Base-by-base conservation (phyloP, 2,329 filamentous ascomycete species). In the Diplocarpon rosae region DNA sequence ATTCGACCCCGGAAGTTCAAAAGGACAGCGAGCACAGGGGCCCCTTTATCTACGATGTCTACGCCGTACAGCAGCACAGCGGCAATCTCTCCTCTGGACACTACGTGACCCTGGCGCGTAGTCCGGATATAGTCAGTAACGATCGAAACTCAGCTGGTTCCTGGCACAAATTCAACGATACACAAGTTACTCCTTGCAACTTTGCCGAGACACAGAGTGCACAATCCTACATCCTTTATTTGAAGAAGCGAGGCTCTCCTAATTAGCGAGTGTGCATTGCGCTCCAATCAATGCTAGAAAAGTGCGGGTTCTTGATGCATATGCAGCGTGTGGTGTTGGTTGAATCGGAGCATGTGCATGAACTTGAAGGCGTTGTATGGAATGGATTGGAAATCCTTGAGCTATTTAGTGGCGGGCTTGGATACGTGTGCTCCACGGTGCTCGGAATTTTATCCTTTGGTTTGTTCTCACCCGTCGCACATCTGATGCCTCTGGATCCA, bases 11-110 rank as follows among this genome's bases (percentile, higher is more conserved):
- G 48, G 12, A 16, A 31, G 14, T 44, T 27, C 9, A 20, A 44
- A 28, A 59, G 55, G 13, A 63, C 60, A 5, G 54, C 63, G 32
- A 60, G 63, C 47, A 67, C 69, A 46, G 62, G 56, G 65, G 64
- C 1, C 81, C 84, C 0, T 87, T 84, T 58, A 67, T 70, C 5
- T 98, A 95, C 63, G 83, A 94, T 59, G 81, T 85, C 42, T 95
- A 94, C 60, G 90, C 81, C 2, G 83, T 95, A 6, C 76, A 93
- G 13, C 47, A 54, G 16, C 57, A 59, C 43, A 29, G 20, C 7
- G 58, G 58, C 2, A 43, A 36, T 13, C 30, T 56, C 12, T 33
- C 41, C 7, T 32, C 35, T 11, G 58, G 58, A 1, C 58, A 61
- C 43, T 61, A 57, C 42, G 42, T 43, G 27, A 46, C 54, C 6